Evolutionary conservation across 1,139 yeast genomes (phyloP), one percentile per base, ranked within the genome.

Genomic region (Kodamaea arcana): DNA sequence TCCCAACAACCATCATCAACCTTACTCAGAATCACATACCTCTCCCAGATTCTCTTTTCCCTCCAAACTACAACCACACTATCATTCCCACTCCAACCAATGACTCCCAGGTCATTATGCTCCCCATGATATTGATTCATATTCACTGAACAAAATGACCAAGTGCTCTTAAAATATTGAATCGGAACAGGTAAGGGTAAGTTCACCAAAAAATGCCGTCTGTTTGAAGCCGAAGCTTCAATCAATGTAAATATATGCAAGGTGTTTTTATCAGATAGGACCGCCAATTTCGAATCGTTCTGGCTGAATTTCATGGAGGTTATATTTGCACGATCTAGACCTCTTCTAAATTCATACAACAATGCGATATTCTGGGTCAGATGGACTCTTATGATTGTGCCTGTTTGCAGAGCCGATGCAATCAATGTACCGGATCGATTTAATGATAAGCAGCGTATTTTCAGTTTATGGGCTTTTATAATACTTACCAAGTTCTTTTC

Each of bases 371-470:
- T 81, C 36, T 72, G 70, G 0, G 92, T 80, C 8, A 87, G 81
- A 52, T 84, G 92, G 3, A 88, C 71, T 36, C 97, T 57, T 25
- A 90, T 80, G 15, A 90, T 71, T 0, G 97, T 90, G 0, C 97
- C 98, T 1, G 86, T 78, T 33, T 78, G 84, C 5, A 94, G 83
- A 3, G 96, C 95, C 10, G 92, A 80, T 1, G 97, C 97, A 4
- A 92, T 68, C 69, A 85, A 69, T 1, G 82, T 72, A 0, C 95
- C 95, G n/a, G 79, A 65, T 30, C 77, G 69, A 49, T 83, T 84
- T 27, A 90, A 54, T 1, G 85, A 76, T 12, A 90, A 57, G 42
- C 83, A 75, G 41, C 87, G 65, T 31, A 90, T 75, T 18, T 71
- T 69, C 2, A 86, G 72, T 52, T 80, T 82, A 58, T 88, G 97